phyloP scores from a whole-genome alignment of 768 basidiomycete species.

The Dendrothele bispora region DNA sequence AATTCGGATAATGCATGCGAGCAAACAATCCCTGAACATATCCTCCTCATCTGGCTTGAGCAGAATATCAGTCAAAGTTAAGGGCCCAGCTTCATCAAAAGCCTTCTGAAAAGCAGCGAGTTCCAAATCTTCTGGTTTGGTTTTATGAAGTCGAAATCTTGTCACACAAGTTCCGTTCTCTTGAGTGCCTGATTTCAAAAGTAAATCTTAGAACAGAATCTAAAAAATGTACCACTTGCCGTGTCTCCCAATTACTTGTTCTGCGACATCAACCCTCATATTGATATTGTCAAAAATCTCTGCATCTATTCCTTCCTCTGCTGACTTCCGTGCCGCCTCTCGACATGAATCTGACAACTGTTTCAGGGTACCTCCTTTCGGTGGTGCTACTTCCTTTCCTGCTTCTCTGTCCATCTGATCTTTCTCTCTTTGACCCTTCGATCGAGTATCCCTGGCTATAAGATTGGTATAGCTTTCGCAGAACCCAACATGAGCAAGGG shows the following conservation, averaged over 20 bases:
- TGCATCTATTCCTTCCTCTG: neutral
- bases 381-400: neutral
- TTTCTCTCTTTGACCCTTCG: neutral
- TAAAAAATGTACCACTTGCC: conserved; percentile 6
- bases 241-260: conserved; percentile 24
- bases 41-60: conserved; percentile 13
- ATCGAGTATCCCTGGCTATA: conserved; percentile 1
- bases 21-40: conserved; percentile 2
- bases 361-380: conserved; percentile 1
- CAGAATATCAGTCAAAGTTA: conserved; percentile 17
- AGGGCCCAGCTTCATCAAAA: conserved; percentile 14
- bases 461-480: conserved; percentile 16
- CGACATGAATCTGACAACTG: conserved; percentile 13
- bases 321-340: conserved; percentile 5
- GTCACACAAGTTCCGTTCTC: conserved; percentile 32
- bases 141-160: conserved; percentile 14
- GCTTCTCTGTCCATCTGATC: neutral
- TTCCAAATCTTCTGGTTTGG: conserved; percentile 15
- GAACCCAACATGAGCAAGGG: conserved; percentile 18
- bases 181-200: conserved; percentile 15
- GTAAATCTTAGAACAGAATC: neutral
- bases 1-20: conserved; percentile 12
- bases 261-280: conserved; percentile 19
- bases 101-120: conserved; percentile 11
- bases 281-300: conserved; percentile 31